These are phyloP conservation scores for Lentinus tigrinus DNA, from an alignment of 768 basidiomycete species.

Conservation along the genomic window DNA sequence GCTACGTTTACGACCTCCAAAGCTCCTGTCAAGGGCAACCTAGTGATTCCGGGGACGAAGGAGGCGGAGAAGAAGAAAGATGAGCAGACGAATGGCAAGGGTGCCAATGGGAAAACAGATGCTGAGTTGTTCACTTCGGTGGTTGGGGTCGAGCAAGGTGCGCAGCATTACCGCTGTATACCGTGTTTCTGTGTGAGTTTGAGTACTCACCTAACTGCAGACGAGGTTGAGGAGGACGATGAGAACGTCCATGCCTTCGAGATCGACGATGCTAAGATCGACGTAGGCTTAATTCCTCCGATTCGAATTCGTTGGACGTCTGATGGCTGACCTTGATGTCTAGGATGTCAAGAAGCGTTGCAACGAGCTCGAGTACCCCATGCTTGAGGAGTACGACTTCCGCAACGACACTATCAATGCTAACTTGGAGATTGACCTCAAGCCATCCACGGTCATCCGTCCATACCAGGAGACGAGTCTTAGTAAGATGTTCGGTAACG, in stretches of 20 bases:
- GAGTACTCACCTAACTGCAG: constrained; percentile 39
- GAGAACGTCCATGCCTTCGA: constrained; percentile 97
- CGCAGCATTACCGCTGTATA: constrained; percentile 22
- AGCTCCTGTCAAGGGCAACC: constrained; percentile 78
- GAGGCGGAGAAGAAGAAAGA: constrained; percentile 73
- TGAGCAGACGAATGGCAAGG: constrained; percentile 40
- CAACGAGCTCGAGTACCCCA: constrained; percentile 95
- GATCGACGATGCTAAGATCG: constrained; percentile 91
- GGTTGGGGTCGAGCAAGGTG: constrained; percentile 90
- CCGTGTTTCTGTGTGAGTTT: not conserved
- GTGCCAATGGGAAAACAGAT: constrained; percentile 40
- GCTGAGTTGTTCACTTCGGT: constrained; percentile 90
- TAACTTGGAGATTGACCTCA: constrained; percentile 97
- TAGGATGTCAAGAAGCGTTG: constrained; percentile 96
- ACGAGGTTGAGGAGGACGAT: constrained; percentile 97
- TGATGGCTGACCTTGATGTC: not conserved
- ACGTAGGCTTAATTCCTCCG: constrained; percentile 46
- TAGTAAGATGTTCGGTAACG: constrained; percentile 99
- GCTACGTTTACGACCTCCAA: constrained; percentile 78
- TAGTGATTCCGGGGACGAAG: constrained; percentile 84
- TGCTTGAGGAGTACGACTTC: constrained; percentile 99
- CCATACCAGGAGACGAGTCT: constrained; percentile 98
- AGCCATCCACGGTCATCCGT: constrained; percentile 94
- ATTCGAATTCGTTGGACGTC: not conserved
- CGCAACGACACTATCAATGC: constrained; percentile 95